Evolutionary conservation across 768 basidiomycete genomes (phyloP), one percentile per base, ranked within the genome.

Genomic region (Serendipita sp.): DNA sequence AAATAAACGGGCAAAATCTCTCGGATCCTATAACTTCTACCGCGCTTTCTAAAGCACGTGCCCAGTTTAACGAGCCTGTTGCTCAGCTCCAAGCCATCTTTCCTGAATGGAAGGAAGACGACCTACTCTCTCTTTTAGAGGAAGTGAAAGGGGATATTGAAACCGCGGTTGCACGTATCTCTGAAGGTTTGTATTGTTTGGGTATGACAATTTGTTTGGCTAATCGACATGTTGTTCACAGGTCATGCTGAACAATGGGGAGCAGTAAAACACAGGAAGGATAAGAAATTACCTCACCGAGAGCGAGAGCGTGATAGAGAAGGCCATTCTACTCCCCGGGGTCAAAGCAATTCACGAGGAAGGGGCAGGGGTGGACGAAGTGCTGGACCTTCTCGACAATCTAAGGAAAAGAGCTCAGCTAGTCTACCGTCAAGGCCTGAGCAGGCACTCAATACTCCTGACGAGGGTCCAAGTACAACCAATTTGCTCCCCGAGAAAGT

Each of bases 241-340:
- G 89, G 89, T 70, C 78, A 78, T 68, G 86, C 80, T 53, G 82
- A 84, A 72, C 87, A 85, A 70, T 92, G 89, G 89, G 88, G 81
- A 62, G 82, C 87, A 63, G 89, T 90, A 64, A 83, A 82, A 67
- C 85, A 82, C 74, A 91, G 90, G 81, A 92, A 89, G 77, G 88
- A 91, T 73, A 90, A 91, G 79, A 91, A 88, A 75, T 48, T 67
- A 0, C 66, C 75, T 33, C 69, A 79, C 11, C 60, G 81, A 65
- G 74, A 72, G 63, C 69, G 85, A 67, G 77, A 75, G 69, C 80
- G 85, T 63, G 86, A 83, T 65, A 80, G 76, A 43, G 77, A 87
- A 66, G 85, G 87, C 23, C 65, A 46, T n/a, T 37, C 58, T 37
- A 62, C 18, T 36, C 45, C 44, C 1, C 79, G 77, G 36, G 75